These are phyloP conservation scores for Ormosia emarginata DNA, from an alignment of 306 rosid genomes.

Conservation along the genomic window DNA sequence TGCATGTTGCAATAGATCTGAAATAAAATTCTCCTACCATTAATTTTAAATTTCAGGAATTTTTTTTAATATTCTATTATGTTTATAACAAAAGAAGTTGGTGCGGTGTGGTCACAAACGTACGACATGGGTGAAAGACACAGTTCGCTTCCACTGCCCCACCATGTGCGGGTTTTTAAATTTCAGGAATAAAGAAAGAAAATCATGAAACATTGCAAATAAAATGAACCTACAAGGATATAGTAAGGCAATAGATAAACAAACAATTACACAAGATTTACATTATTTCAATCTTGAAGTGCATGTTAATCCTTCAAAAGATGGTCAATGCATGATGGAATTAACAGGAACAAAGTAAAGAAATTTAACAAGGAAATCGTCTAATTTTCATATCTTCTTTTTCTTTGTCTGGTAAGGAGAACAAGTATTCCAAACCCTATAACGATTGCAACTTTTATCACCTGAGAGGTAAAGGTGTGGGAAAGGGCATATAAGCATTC, in stretches of 20 bases:
- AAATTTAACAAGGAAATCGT: neutral
- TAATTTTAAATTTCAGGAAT: neutral
- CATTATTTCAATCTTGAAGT: constrained; percentile 10
- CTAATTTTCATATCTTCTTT: constrained; percentile 33
- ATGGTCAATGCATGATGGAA: constrained; percentile 6
- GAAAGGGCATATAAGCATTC: constrained; percentile 2
- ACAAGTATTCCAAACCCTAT: constrained; percentile 82
- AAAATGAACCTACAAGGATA: neutral
- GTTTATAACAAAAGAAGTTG: too few relatives aligned
- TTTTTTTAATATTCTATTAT: too few relatives aligned
- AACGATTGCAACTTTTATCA: constrained; percentile 63
- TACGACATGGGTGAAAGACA: too few relatives aligned
- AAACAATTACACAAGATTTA: neutral
- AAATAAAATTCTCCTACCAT: neutral
- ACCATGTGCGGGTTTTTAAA: neutral
- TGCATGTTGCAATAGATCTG: neutral
- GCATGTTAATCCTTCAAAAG: neutral
- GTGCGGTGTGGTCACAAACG: too few relatives aligned
- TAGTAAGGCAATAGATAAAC: neutral
- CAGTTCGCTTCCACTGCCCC: too few relatives aligned
- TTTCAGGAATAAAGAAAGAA: neutral
- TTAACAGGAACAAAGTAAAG: neutral
- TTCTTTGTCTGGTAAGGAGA: constrained; percentile 70
- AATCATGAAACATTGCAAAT: neutral
- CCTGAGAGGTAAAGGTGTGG: constrained; percentile 42